A percentile compares a stretch with the other conserved stretches of the same genome.
phyloP scores from a whole-genome alignment of 2,329 filamentous ascomycete genomes.

The Colletotrichum sp. region DNA sequence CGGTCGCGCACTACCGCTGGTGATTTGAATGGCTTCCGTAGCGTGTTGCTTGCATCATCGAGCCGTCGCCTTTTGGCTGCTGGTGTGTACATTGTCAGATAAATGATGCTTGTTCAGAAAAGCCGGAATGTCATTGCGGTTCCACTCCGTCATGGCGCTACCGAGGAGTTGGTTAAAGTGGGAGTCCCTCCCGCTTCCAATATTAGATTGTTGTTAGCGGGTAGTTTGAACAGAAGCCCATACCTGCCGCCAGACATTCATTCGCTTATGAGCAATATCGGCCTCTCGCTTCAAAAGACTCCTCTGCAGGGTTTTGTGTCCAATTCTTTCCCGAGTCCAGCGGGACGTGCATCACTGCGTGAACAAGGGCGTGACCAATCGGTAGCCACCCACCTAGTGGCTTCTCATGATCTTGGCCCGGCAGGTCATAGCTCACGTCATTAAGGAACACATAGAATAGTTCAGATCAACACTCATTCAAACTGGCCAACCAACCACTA shows the following conservation, averaged over 20 bases:
- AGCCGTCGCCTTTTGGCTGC: conserved; percentile 19
- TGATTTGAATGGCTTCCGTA: conserved; percentile 22
- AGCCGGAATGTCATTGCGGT: neutral
- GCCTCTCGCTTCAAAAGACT: neutral
- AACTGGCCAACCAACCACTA: neutral
- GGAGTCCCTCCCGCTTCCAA: neutral
- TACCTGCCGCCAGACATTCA: neutral
- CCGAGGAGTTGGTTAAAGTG: neutral
- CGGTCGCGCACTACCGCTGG: conserved; percentile 6
- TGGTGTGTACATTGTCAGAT: conserved; percentile 9
- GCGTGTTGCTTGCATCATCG: conserved; percentile 18
- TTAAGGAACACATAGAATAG: neutral
- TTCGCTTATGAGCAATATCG: neutral
- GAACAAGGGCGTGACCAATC: neutral
- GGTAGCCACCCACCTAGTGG: neutral
- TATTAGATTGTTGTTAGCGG: neutral
- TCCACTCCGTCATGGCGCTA: neutral
- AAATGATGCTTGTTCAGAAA: neutral
- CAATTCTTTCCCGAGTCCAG: neutral
- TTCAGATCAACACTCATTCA: neutral
- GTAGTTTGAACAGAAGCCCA: neutral
- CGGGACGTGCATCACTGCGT: neutral
- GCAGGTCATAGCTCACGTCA: neutral
- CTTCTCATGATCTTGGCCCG: neutral
- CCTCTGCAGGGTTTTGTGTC: neutral